Evolutionary conservation across 75 land plant species (phyloP), one percentile per base, ranked within the genome.

Genomic region (Pinus albicaulis): DNA sequence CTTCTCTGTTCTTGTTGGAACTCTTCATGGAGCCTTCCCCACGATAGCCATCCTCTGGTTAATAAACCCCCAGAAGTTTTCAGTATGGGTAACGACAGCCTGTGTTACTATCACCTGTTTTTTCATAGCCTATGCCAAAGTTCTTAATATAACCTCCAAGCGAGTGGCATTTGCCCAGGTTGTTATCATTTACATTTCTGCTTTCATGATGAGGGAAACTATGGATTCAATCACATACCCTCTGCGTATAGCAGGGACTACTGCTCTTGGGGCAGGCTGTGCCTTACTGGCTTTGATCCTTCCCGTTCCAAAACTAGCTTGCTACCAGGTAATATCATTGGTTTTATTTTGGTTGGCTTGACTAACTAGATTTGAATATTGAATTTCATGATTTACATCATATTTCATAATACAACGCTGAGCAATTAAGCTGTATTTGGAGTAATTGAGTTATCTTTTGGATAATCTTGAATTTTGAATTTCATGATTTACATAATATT

Each of bases 221-320:
- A 52, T 81, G 75, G 72, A 71, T 7, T 55, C 79, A 3, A 62
- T 89, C 31, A 75, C 87, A 78, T 92, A 85, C 57, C 89, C 91
- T 0, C 44, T 88, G 3, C 87, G 77, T n/a, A 85, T 89, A 15
- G 93, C 83, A 3, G 83, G 81, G 0, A 91, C 85, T 66, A 87
- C 91, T n/a, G 81, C 76, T 3, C 41, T 93, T 34, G 93, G 95
- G 1, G 86, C 78, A 20, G 60, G 74, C 48, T 90, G 93, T 31
- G 80, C 83, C 16, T 56, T 91, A 19, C 6, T 89, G 22, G 93
- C 95, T n/a, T n/a, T 87, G 44, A 8, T 87, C 23, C 28, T 91
- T 13, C 95, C 95, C 2, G 78, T 74, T 31, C 95, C 93, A n/a
- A 36, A 84, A 17, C 81, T 93, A 0, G 93, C 95, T 34, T 81